Evolutionary conservation across 352 stramenopile species (phyloP).

Genomic region (Phytophthora cajani): DNA sequence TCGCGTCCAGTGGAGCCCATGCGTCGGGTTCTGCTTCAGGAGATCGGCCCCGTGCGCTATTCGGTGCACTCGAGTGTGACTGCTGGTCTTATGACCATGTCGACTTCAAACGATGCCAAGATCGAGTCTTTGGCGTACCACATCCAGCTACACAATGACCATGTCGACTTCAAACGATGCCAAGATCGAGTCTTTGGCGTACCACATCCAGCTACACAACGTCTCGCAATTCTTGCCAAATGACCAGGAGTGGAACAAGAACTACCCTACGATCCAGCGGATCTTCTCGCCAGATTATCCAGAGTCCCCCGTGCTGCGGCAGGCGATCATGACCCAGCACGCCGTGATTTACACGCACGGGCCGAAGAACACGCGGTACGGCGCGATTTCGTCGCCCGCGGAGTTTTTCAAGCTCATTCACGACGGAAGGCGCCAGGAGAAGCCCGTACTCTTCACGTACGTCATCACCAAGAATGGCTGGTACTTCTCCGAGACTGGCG

Average conservation of each 20-base stretch:
- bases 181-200: conserved; percentile 44
- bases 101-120: conserved; percentile 32
- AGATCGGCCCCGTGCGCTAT: conserved; percentile 44
- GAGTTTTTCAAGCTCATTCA: conserved; percentile 54
- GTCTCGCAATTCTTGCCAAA: conserved; percentile 37
- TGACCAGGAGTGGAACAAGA: conserved; percentile 51
- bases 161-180: conserved; percentile 37
- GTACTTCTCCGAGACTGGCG: conserved; percentile 55
- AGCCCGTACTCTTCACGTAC: conserved; percentile 50
- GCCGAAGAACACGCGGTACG: conserved; percentile 35
- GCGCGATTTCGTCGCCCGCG: conserved; percentile 23
- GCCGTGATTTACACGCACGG: conserved; percentile 48
- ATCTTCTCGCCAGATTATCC: conserved; percentile 49
- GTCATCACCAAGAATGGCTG: conserved; percentile 48
- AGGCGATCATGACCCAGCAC: conserved; percentile 46
- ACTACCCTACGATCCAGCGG: conserved; percentile 43
- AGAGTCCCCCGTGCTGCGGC: conserved; percentile 38
- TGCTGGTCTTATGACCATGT: conserved; percentile 44
- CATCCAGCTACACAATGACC: conserved; percentile 50
- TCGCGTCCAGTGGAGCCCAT: conserved; percentile 20
- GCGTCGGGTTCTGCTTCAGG: conserved; percentile 13
- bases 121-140: conserved; percentile 47
- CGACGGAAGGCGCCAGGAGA: conserved; percentile 36
- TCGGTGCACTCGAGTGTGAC: conserved; percentile 49
- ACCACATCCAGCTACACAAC: conserved; percentile 48